phyloP scores from a whole-genome alignment of 305 asterid species.

The Coffea humblotiana region DNA sequence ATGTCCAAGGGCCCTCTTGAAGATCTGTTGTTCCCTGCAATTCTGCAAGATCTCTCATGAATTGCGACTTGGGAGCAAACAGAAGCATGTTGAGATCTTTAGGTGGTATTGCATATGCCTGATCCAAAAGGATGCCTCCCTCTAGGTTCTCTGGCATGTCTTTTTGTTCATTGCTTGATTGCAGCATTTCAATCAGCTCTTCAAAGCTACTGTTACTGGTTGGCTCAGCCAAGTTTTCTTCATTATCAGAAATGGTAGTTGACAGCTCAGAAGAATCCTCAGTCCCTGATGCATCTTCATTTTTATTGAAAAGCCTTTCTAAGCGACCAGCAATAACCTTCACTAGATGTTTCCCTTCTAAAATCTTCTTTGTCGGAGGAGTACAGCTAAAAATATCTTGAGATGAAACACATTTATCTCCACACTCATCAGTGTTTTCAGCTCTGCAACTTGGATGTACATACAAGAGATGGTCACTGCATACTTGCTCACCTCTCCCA shows the following conservation, averaged over 20 bases:
- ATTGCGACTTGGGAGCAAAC: constrained; percentile 67
- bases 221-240: constrained; percentile 41
- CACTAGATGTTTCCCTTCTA: constrained; percentile 62
- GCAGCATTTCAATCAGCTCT: constrained; percentile 48
- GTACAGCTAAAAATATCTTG: constrained; percentile 29
- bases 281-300: constrained; percentile 44
- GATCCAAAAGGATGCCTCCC: constrained; percentile 77
- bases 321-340: constrained; percentile 57
- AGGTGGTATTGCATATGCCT: constrained; percentile 44
- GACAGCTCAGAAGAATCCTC: constrained; percentile 51
- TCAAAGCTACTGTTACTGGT: constrained; percentile 39
- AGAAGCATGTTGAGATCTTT: constrained; percentile 60
- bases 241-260: constrained; percentile 46
- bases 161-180: constrained; percentile 37
- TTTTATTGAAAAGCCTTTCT: constrained; percentile 58
- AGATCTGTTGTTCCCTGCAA: constrained; percentile 62
- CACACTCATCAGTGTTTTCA: constrained; percentile 26
- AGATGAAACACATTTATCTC: constrained; percentile 32
- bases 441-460: constrained; percentile 30
- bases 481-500: constrained; percentile 47
- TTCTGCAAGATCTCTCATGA: constrained; percentile 47
- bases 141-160: constrained; percentile 60
- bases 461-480: constrained; percentile 27
- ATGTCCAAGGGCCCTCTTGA: constrained; percentile 71
- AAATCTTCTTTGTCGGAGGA: constrained; percentile 33